Base-by-base conservation (phyloP, 1,284 basidiomycete species). In the Trichosporon faecale region DNA sequence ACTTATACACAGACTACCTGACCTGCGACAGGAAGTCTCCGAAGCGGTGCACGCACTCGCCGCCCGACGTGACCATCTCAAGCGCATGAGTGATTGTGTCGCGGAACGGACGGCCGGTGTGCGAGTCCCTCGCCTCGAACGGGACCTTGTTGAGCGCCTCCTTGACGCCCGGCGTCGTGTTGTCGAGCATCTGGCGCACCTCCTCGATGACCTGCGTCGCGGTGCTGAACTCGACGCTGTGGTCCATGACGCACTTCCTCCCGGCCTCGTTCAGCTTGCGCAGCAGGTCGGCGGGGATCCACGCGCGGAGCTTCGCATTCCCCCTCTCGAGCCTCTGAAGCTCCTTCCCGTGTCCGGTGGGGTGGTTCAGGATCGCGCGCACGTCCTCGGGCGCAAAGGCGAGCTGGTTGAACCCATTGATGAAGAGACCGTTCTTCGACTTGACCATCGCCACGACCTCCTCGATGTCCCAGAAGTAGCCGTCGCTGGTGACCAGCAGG, bases 391-490 rank as follows among this genome's bases (percentile, higher is more conserved):
- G 67, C 2, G 46, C 35, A 18, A 71, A 71, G 3, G 70, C 57
- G 2, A 66, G 65, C 25, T 68, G 65, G 21, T 61, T 71, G 60
- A 66, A 68, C 25, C 60, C 65, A 40, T 71, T 71, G 61, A 71
- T 68, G 31, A 71, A 68, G 5, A 66, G 70, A 6, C 70, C 70
- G 31, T 66, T 49, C 49, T 66, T 64, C 16, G 29, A 55, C 46
- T 68, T 25, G 21, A 71, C 35, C 27, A 57, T 64, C 18, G 14
- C 46, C 8, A 71, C 67, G 1, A 68, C 31, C 70, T 71, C 70
- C 7, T 71, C 67, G 29, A 71, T 68, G 60, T 71, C 70, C 67
- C 67, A 68, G 37, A 71, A 71, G 65, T 68, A 71, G 14, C 64
- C 64, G 67, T 71, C 70, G 2, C 27, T 46, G 7, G 70, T 71